These are phyloP conservation scores for Boletus rubroflammeus DNA, from an alignment of 768 basidiomycete genomes.

Conservation along the genomic window DNA sequence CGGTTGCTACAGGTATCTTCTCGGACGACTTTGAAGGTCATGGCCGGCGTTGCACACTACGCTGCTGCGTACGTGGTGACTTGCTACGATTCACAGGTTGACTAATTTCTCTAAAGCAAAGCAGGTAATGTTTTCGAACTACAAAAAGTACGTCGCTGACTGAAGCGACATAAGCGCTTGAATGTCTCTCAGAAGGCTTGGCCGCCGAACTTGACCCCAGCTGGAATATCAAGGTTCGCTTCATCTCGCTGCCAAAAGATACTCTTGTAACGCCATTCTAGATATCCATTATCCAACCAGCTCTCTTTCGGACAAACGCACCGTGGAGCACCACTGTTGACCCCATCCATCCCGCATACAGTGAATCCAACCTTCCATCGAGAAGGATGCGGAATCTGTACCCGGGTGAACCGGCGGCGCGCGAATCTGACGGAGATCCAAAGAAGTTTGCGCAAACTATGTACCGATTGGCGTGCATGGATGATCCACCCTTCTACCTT, in stretches of 20 bases:
- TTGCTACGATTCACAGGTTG: not conserved
- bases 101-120: conserved; percentile 19
- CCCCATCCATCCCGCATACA: conserved; percentile 22
- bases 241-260: not conserved
- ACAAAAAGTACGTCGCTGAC: not conserved
- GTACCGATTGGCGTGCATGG: conserved; percentile 17
- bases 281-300: conserved; percentile 27
- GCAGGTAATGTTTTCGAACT: conserved; percentile 16
- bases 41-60: conserved; percentile 16
- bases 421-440: conserved; percentile 16
- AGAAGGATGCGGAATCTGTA: conserved; percentile 9
- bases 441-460: conserved; percentile 22
- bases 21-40: conserved; percentile 19
- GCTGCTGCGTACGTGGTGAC: conserved; percentile 25
- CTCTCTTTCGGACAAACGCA: conserved; percentile 18
- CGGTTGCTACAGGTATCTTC: conserved; percentile 39
- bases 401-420: conserved; percentile 5
- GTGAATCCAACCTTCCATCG: conserved; percentile 15
- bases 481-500: conserved; percentile 25
- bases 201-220: conserved; percentile 40
- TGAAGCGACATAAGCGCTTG: conserved; percentile 29
- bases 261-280: not conserved
- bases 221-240: conserved; percentile 47
- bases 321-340: conserved; percentile 1
- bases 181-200: conserved; percentile 38